Evolutionary conservation across 768 basidiomycete genomes (phyloP).

Genomic region (Leccinum olivaceopallidum): DNA sequence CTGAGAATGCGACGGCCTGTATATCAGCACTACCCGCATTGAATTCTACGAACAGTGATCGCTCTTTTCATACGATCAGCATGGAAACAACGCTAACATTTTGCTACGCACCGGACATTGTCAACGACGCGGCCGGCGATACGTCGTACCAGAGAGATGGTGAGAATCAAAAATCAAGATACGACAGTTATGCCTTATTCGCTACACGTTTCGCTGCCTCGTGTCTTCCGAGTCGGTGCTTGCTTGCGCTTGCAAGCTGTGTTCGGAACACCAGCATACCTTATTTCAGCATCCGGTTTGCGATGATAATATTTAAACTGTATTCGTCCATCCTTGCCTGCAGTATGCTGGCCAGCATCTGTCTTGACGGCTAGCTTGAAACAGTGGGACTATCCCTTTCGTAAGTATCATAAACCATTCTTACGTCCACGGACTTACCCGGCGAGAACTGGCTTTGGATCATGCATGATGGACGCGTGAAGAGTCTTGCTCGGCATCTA

Average conservation of each 20-base stretch:
- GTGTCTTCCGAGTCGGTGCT: background rate
- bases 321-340: background rate
- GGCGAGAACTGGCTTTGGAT: too few relatives aligned
- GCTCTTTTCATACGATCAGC: background rate
- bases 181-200: background rate
- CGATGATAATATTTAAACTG: background rate
- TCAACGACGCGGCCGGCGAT: background rate
- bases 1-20: background rate
- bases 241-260: background rate
- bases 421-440: too few relatives aligned
- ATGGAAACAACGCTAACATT: too few relatives aligned
- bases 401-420: too few relatives aligned
- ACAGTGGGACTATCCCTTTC: too few relatives aligned
- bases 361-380: too few relatives aligned
- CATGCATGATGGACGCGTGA: too few relatives aligned
- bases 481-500: too few relatives aligned
- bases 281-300: background rate
- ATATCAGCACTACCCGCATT: background rate
- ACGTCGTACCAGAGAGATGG: background rate
- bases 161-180: background rate
- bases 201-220: background rate
- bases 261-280: background rate
- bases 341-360: background rate
- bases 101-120: background rate
- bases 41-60: background rate